Conservation (phyloP, 768 basidiomycete genomes). For the Mycena sanguinolenta region DNA sequence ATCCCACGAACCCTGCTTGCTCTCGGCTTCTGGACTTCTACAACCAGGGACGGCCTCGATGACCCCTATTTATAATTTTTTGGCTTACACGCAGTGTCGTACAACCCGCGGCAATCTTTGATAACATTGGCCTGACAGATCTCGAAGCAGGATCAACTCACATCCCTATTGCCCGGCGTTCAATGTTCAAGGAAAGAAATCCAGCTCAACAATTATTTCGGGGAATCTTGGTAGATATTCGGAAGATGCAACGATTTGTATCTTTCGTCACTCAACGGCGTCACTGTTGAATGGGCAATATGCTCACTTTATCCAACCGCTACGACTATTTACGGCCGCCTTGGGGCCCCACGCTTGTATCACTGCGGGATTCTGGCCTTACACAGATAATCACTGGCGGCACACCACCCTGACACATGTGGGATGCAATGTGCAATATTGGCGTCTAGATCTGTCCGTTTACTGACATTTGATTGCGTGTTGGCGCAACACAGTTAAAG, state of each 20-base stretch:
- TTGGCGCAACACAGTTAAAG: conserved; percentile 4
- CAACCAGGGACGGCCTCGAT: no score
- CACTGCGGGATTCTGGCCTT: conserved; percentile 12
- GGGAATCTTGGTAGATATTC: not conserved
- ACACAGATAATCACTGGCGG: not conserved
- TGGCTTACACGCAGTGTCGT: no score
- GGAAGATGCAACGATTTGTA: not conserved
- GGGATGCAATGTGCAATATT: not conserved
- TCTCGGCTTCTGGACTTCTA: no score
- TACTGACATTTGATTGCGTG: conserved; percentile 15
- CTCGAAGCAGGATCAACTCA: no score
- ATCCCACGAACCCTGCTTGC: no score
- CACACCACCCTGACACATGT: conserved; percentile 10
- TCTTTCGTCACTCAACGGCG: not conserved
- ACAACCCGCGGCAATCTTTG: no score
- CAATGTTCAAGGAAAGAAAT: no score
- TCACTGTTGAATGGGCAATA: not conserved
- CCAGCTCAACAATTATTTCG: not conserved
- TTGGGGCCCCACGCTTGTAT: not conserved
- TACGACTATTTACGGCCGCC: conserved; percentile 5
- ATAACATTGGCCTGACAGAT: no score
- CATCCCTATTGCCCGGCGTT: no score
- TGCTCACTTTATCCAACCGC: not conserved
- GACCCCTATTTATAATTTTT: no score
- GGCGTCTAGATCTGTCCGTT: conserved; percentile 5